phyloP scores from a whole-genome alignment of 2,329 filamentous ascomycete genomes.

The Teratosphaeriaceae sp. region DNA sequence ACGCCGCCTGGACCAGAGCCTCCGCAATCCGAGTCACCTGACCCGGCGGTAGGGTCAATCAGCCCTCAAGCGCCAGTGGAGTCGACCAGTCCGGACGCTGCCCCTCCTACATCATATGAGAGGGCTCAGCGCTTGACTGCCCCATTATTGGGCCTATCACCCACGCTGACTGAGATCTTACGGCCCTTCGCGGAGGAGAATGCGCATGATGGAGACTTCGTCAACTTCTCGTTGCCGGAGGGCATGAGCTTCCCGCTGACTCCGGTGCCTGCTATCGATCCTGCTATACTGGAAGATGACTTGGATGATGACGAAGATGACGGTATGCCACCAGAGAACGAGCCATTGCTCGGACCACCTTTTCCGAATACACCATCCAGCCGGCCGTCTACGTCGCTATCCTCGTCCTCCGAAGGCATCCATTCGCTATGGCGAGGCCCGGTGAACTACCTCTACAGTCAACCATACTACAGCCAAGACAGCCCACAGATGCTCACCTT shows the following conservation, averaged over 20 bases:
- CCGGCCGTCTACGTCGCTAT: not conserved
- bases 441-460: conserved; percentile 20
- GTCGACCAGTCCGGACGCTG: not conserved
- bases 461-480: conserved; percentile 24
- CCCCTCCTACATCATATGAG: not conserved
- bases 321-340: conserved; percentile 10
- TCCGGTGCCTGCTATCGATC: conserved; percentile 14
- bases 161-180: conserved; percentile 25
- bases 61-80: no score
- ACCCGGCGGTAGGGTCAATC: no score
- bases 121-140: not conserved
- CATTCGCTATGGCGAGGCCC: conserved; percentile 7
- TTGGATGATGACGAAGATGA: conserved; percentile 11
- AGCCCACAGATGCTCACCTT: conserved; percentile 55
- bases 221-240: conserved; percentile 23
- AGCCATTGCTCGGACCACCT: no score
- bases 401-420: not conserved
- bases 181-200: conserved; percentile 14
- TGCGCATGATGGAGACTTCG: conserved; percentile 15
- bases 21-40: not conserved
- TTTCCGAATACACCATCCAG: no score
- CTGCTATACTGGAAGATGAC: conserved; percentile 10
- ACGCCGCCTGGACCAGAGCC: not conserved
- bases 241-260: conserved; percentile 19
- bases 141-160: conserved; percentile 13